Evolutionary conservation across 176 grass and related monocot species (phyloP), one percentile per base, ranked within the genome.

Genomic region (Aegilops tauschii): DNA sequence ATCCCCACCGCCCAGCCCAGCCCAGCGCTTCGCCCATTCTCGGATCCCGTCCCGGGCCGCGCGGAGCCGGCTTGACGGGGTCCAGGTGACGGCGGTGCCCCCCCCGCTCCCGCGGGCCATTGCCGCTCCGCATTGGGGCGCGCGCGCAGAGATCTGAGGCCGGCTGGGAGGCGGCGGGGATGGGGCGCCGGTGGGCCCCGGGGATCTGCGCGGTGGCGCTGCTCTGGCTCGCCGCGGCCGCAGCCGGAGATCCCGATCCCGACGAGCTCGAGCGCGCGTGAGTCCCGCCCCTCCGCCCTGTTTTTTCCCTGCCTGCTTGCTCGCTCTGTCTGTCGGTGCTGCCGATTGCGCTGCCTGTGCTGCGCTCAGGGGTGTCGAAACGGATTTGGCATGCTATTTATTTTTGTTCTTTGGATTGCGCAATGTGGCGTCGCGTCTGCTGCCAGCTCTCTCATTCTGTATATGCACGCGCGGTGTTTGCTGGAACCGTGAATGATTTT

Each of bases 181-280:
- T 77, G 79, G 65, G 61, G 27, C 73, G 82, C 71, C 80, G 84
- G 12, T 84, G 87, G 89, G 79, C 56, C 34, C 79, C 66, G 61
- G 73, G 89, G 89, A 88, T 85, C 78, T 71, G 84, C 80, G 81
- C 21, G 0, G 83, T 40, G 44, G 82, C 77, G 75, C 65, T 96
- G 56, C 54, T 89, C 34, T 83, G 83, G 67, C 78, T 92, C 77
- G 80, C 73, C 37, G 80, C 64, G 11, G 59, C 47, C 16, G 84
- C 79, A 6, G 30, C 30, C n/a, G 86, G 89, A 45, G 80, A 80
- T 84, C 83, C 85, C 86, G 94, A 96, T 84, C 87, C 89, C 8
- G 89, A 88, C 52, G 89, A 93, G 72, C 73, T 93, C 40, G 85
- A 96, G 62, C 92, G 94, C 86, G 94, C 94, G 94, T 96, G 86